Conservation (phyloP, 2,329 filamentous ascomycete genomes). For the Gaeumannomyces tritici region DNA sequence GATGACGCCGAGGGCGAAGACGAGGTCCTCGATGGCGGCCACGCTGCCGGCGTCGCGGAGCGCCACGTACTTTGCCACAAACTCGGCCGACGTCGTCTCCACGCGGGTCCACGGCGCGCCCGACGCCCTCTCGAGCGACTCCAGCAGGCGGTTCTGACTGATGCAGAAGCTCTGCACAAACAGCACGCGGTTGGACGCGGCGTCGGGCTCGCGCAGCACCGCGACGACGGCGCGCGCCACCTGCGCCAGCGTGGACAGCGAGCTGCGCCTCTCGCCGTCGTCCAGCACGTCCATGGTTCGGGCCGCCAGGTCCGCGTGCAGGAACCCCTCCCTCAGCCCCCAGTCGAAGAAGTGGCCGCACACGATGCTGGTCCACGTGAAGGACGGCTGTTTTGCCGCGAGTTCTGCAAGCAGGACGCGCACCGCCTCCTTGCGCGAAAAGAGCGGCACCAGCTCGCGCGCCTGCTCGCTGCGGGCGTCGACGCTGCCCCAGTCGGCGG, state of each 20-base stretch:
- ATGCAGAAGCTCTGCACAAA: conserved; percentile 31
- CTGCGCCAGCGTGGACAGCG: conserved; percentile 23
- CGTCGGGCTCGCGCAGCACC: conserved; percentile 17
- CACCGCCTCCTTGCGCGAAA: conserved; percentile 22
- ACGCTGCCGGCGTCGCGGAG: conserved; percentile 26
- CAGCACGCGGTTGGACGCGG: conserved; percentile 22
- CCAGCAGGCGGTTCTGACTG: conserved; percentile 23
- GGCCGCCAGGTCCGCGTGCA: conserved; percentile 23
- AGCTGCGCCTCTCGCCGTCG: conserved; percentile 20
- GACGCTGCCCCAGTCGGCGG: conserved; percentile 30
- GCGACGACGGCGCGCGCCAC: conserved; percentile 22
- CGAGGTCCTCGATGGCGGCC: conserved; percentile 33
- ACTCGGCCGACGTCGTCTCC: conserved; percentile 20
- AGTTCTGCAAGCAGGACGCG: conserved; percentile 19
- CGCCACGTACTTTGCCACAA: conserved; percentile 25
- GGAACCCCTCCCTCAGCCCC: conserved; percentile 23
- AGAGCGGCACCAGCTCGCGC: conserved; percentile 24
- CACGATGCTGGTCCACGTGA: conserved; percentile 27
- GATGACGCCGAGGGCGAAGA: conserved; percentile 36
- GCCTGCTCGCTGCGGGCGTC: conserved; percentile 23
- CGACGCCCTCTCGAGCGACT: conserved; percentile 22
- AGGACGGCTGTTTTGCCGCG: conserved; percentile 12
- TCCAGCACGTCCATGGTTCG: conserved; percentile 22
- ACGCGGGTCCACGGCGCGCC: neutral
- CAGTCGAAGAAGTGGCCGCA: conserved; percentile 32